Evolutionary conservation across 2,329 filamentous ascomycete species (phyloP), one percentile per base, ranked within the genome.

Genomic region (Botryotinia narcissicola): DNA sequence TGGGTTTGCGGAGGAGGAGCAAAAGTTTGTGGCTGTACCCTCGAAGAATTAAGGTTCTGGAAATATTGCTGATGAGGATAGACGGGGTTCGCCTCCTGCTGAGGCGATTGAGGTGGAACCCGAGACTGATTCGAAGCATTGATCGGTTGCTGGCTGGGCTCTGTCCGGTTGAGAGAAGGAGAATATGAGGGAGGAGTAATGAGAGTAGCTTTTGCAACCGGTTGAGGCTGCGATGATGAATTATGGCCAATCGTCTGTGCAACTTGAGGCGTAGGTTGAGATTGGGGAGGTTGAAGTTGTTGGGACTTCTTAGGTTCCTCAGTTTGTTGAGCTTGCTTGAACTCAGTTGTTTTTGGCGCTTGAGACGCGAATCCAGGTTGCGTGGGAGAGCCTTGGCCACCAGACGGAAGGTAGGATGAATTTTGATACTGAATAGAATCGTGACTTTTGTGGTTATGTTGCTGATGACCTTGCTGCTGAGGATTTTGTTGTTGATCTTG

Each of bases 21-120:
- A 32, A 59, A 51, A 29, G 37, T 61, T 48, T 51, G 51, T 29
- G 44, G 40, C 35, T 72, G 69, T 60, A 20, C 42, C 18, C 51
- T 60, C 44, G 44, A 32, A n/a, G 22, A 40, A 18, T 44, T 6
- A 25, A 51, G 57, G 18, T 70, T 74, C 54, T 77, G 75, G 70
- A 78, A 76, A 37, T 76, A 75, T 68, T 79, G 76, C 51, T 80
- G 79, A 71, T 79, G 77, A 32, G 76, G 70, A 72, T 78, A 79
- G 12, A 77, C 16, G 54, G 77, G 70, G 66, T 77, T 75, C 6
- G 63, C 37, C 46, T 77, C 72, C 35, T 75, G 67, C 20, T 70
- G 61, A 22, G 48, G 9, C 25, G 37, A 20, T 54, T 60, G 61
- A 51, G 32, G 51, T 32, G 67, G 62, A 5, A 32, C 22, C 44